Evolutionary conservation across 83 land plant species (phyloP), one percentile per base, ranked within the genome.

Genomic region (Larix sibirica): DNA sequence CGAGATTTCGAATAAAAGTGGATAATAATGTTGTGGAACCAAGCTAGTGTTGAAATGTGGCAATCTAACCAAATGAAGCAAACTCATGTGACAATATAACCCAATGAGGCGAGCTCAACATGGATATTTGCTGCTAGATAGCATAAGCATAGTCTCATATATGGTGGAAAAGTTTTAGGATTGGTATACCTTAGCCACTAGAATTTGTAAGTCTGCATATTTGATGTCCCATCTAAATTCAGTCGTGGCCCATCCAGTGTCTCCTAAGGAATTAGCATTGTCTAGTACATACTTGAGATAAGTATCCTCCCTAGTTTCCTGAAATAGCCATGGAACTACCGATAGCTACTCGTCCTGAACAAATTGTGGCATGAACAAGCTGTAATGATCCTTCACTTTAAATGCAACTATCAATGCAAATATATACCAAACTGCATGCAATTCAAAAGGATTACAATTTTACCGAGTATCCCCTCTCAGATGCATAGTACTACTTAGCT

Each of bases 161-260:
- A 28, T 28, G 23, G n/a, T 76, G 38, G 33, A 14, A 16, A 13
- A 47, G 16, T 28, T 47, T 36, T 2, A 18, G 6, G 10, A n/a
- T 24, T 42, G 16, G 6, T 28, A 7, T 80, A 91, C 94, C 93
- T 90, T 92, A 18, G 90, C 54, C 7, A 87, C 89, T 65, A 91
- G 93, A 20, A 90, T 81, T 68, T 92, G 94, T 12, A 92, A 80
- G 23, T 93, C 94, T 6, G 93, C 90, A 79, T 92, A 92, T 73
- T 92, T 92, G 74, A 70, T 75, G 70, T 92, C 94, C 94, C 94
- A 92, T 13, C 86, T 88, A 81, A 92, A 92, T 68, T 92, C 92
- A 1, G 85, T 71, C 59, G 82, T 58, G 4, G 84, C 78, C 89
- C 87, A 88, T 18, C 84, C 67, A 6, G 8, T 23, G 14, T 13